These are phyloP conservation scores for Aspergillus unguis DNA, from an alignment of 2,329 filamentous ascomycete genomes.

Conservation along the genomic window DNA sequence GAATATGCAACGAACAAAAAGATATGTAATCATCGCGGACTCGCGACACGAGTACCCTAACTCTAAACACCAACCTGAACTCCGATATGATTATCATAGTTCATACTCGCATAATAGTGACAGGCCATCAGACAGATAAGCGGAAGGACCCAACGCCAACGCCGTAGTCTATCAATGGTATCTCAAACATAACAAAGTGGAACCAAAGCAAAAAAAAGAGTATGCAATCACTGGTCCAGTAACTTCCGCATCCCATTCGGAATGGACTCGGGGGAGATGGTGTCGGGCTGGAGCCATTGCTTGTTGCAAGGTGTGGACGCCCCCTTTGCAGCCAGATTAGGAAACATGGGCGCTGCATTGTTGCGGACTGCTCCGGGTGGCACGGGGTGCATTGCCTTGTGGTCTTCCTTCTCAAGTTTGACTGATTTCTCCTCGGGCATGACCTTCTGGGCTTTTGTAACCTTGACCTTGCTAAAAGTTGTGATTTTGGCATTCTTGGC, in stretches of 20 bases:
- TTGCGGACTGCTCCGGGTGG: conserved; percentile 34
- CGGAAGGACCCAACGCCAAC: conserved; percentile 14
- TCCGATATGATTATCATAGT: not conserved
- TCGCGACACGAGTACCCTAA: not conserved
- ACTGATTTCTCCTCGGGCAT: conserved; percentile 22
- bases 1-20: not conserved
- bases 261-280: conserved; percentile 24
- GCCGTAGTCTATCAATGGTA: conserved; percentile 36
- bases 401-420: conserved; percentile 26
- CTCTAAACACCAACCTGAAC: conserved; percentile 1
- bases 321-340: conserved; percentile 14
- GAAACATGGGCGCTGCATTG: conserved; percentile 34
- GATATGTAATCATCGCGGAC: not conserved
- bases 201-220: conserved; percentile 9
- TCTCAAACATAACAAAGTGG: conserved; percentile 21
- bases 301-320: too few relatives aligned
- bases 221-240: conserved; percentile 14
- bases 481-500: conserved; percentile 30
- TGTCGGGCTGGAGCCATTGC: conserved; percentile 12
- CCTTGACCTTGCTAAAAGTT: conserved; percentile 31
- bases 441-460: conserved; percentile 31
- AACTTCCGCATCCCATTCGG: conserved; percentile 24
- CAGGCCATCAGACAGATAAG: conserved; percentile 1
- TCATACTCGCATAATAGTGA: too few relatives aligned
- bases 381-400: conserved; percentile 36